Conservation (phyloP, 2,329 filamentous ascomycete genomes). For the Coniochaeta sp. region DNA sequence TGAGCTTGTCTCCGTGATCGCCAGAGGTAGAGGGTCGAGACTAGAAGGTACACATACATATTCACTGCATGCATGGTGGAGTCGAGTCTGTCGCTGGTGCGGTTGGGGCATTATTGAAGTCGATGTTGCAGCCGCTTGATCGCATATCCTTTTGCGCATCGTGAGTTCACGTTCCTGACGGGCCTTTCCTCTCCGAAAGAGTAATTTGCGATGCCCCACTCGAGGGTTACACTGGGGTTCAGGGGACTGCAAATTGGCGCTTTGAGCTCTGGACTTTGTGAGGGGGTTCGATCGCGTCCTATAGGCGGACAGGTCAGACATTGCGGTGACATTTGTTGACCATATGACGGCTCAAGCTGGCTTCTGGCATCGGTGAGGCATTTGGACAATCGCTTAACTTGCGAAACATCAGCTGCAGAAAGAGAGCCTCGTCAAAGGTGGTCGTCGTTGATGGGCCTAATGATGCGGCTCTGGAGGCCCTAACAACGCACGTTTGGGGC, state of each 20-base stretch:
- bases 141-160: neutral
- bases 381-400: too few relatives aligned
- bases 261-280: neutral
- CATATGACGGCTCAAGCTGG: neutral
- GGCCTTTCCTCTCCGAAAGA: neutral
- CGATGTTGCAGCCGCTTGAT: neutral
- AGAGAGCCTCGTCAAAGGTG: neutral
- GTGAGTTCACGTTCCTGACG: neutral
- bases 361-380: neutral
- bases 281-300: neutral
- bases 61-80: neutral
- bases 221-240: neutral
- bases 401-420: too few relatives aligned
- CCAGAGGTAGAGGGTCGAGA: neutral
- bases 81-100: neutral
- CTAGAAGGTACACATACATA: too few relatives aligned
- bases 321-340: neutral
- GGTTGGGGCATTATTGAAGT: neutral
- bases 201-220: neutral
- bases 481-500: neutral
- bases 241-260: neutral
- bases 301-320: neutral
- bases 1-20: conserved; percentile 23
- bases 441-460: neutral
- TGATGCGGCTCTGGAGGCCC: neutral